Conservation (phyloP, 2,329 filamentous ascomycete species). For the Chrysoporthe cubensis region DNA sequence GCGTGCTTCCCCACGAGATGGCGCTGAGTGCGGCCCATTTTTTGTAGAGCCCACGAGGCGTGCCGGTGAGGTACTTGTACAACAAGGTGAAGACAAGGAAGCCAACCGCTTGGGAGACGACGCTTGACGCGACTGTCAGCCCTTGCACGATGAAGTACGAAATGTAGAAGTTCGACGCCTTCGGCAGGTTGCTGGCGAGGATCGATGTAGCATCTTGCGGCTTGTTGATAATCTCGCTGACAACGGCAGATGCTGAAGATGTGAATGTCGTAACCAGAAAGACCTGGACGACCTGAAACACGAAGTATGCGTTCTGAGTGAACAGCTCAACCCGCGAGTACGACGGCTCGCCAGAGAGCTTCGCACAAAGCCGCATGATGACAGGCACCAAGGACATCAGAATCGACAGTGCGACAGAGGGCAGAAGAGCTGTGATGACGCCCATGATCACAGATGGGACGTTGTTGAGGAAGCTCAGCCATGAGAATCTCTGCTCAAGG, state of each 20-base stretch:
- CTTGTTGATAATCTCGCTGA: constrained; percentile 63
- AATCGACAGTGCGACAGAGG: constrained; percentile 75
- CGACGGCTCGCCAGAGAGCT: constrained; percentile 78
- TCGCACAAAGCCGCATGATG: constrained; percentile 82
- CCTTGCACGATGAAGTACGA: constrained; percentile 95
- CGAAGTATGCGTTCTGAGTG: constrained; percentile 89
- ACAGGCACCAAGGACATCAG: constrained; percentile 86
- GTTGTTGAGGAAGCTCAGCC: constrained; percentile 64
- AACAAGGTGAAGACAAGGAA: constrained; percentile 75
- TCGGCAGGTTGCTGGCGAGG: constrained; percentile 76
- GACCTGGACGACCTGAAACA: constrained; percentile 87
- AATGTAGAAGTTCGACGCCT: constrained; percentile 91
- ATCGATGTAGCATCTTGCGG: constrained; percentile 66
- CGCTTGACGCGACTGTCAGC: constrained; percentile 73
- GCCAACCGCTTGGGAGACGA: constrained; percentile 72
- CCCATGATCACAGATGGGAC: constrained; percentile 75
- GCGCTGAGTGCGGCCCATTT: constrained; percentile 76
- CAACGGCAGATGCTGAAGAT: constrained; percentile 76
- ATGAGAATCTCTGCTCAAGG: constrained; percentile 56
- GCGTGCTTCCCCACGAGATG: constrained; percentile 81
- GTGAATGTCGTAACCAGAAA: constrained; percentile 86
- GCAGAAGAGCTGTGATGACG: constrained; percentile 82
- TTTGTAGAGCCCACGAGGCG: constrained; percentile 78
- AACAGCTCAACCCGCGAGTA: constrained; percentile 81
- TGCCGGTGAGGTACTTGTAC: constrained; percentile 74